Percentiles rank a stretch among this genome's conserved stretches.
Conservation (phyloP, 129 eudicot genomes). For the Centella asiatica region DNA sequence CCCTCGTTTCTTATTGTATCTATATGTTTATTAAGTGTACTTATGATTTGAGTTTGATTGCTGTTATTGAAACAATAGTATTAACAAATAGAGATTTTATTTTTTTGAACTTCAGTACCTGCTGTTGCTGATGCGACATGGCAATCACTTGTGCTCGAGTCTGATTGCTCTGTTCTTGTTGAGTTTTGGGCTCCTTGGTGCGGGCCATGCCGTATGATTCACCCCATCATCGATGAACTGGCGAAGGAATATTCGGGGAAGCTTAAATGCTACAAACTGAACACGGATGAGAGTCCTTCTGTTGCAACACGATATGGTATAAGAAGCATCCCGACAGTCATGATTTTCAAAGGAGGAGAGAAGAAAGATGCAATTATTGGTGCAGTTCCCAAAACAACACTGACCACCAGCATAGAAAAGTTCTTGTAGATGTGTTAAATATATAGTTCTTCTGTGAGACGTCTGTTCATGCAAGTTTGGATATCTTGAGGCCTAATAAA, state of each 20-base stretch:
- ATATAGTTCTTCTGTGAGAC: conserved; percentile 24
- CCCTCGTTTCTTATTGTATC: no score
- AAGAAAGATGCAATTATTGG: conserved; percentile 58
- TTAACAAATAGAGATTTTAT: neutral
- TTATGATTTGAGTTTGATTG: neutral
- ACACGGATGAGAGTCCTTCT: conserved; percentile 46
- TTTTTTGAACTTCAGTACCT: conserved; percentile 31
- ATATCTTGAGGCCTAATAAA: conserved; percentile 27
- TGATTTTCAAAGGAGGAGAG: conserved; percentile 51
- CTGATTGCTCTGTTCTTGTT: conserved; percentile 47
- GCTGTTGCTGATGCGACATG: conserved; percentile 36
- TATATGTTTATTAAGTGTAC: neutral
- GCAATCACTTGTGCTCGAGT: conserved; percentile 44
- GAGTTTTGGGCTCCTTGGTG: conserved; percentile 78
- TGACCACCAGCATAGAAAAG: conserved; percentile 36
- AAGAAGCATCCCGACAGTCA: conserved; percentile 47
- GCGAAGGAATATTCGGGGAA: conserved; percentile 41
- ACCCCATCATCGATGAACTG: conserved; percentile 41
- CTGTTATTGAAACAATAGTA: no score
- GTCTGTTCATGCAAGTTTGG: conserved; percentile 22
- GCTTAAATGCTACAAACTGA: conserved; percentile 50
- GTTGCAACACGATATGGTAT: conserved; percentile 50
- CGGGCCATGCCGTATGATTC: conserved; percentile 69
- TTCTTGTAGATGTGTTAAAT: conserved; percentile 25
- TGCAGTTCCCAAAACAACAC: conserved; percentile 46